phyloP scores from a whole-genome alignment of 2,329 filamentous ascomycete genomes.

The Endocalyx cinctus region DNA sequence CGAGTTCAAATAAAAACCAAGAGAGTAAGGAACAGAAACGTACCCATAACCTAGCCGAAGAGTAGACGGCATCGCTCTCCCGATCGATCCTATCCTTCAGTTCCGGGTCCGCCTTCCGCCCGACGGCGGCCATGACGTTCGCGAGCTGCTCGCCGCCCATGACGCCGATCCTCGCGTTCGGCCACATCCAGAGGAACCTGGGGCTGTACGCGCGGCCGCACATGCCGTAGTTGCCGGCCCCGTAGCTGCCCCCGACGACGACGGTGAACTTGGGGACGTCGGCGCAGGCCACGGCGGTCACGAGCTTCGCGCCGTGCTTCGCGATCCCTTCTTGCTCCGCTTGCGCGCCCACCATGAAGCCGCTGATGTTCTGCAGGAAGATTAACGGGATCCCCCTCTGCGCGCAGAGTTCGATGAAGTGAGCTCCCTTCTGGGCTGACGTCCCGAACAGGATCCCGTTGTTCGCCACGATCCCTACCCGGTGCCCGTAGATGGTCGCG shows the following conservation, averaged over 20 bases:
- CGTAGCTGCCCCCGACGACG: slow-evolving; percentile 87
- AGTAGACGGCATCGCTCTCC: slow-evolving; percentile 86
- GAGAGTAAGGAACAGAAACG: slow-evolving; percentile 25
- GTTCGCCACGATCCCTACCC: slow-evolving; percentile 90
- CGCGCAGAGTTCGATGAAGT: slow-evolving; percentile 93
- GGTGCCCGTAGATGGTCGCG: slow-evolving; percentile 82
- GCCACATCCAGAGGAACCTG: slow-evolving; percentile 93
- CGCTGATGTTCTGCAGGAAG: slow-evolving; percentile 94
- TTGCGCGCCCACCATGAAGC: slow-evolving; percentile 95
- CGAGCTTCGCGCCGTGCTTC: slow-evolving; percentile 95
- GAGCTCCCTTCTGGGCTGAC: slow-evolving; percentile 85
- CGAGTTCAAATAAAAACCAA: no score
- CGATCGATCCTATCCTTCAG: slow-evolving; percentile 80
- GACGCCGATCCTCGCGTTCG: slow-evolving; percentile 90
- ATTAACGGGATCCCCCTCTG: slow-evolving; percentile 86
- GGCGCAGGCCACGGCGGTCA: slow-evolving; percentile 90
- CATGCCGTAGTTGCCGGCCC: slow-evolving; percentile 98
- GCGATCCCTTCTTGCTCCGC: slow-evolving; percentile 94
- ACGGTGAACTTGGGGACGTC: slow-evolving; percentile 96
- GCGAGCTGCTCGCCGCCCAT: slow-evolving; percentile 94
- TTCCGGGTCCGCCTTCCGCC: slow-evolving; percentile 73
- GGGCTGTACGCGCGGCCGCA: slow-evolving; percentile 92
- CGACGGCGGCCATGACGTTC: slow-evolving; percentile 91
- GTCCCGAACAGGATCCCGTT: slow-evolving; percentile 92
- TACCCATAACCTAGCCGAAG: slow-evolving; percentile 84